These are phyloP conservation scores for Wallacemonas sp. DNA, from an alignment of 208 protist genomes.

Conservation along the genomic window DNA sequence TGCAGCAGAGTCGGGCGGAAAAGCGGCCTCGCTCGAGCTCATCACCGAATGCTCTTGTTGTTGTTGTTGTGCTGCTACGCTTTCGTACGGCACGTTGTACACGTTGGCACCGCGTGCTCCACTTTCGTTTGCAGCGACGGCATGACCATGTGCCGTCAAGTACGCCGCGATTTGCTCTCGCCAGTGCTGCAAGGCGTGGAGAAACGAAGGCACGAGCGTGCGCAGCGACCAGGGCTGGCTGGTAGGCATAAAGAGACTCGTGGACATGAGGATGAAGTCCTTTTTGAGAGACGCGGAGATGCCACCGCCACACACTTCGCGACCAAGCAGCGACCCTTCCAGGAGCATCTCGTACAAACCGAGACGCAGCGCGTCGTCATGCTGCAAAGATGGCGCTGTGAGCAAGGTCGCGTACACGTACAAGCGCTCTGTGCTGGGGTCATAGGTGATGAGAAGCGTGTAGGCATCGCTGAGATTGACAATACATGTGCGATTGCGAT, in stretches of 20 bases:
- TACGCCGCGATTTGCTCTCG: constrained; percentile 44
- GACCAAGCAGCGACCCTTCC: constrained; percentile 64
- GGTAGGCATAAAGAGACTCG: constrained; percentile 71
- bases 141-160: constrained; percentile 16
- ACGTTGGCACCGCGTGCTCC: too few relatives aligned
- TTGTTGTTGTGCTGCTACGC: neutral
- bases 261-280: constrained; percentile 72
- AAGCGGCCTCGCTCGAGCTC: neutral
- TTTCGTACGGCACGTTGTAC: too few relatives aligned
- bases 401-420: constrained; percentile 77
- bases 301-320: constrained; percentile 72
- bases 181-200: constrained; percentile 72
- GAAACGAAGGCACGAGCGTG: constrained; percentile 55
- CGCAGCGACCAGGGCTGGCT: constrained; percentile 67
- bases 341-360: constrained; percentile 71
- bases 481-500: constrained; percentile 68
- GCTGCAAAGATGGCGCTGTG: constrained; percentile 17
- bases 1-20: neutral
- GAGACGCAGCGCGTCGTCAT: constrained; percentile 30
- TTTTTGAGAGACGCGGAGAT: constrained; percentile 66
- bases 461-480: constrained; percentile 65
- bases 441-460: constrained; percentile 71
- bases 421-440: constrained; percentile 66
- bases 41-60: too few relatives aligned
- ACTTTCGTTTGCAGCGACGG: neutral